Evolutionary conservation across 2,329 filamentous ascomycete species (phyloP), one percentile per base, ranked within the genome.

Genomic region (Aspergillus arachidicola): DNA sequence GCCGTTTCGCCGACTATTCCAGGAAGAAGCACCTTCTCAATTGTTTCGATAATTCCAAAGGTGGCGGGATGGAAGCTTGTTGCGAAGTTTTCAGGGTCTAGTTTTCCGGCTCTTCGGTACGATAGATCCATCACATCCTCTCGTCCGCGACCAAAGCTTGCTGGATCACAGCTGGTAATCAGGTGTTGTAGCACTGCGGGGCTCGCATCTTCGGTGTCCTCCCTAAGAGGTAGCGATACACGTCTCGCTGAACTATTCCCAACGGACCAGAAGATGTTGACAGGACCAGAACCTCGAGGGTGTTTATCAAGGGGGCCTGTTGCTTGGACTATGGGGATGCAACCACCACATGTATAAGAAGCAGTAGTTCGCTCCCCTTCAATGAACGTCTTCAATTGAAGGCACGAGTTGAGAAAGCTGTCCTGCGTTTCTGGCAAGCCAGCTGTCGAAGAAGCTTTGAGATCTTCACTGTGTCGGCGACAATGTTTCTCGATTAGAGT

Each of bases 41-140:
- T 72, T 0, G 75, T 73, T 59, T 86, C 81, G 2, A 88, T 67
- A n/a, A 89, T 85, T 0, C 85, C 84, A 9, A 78, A 69, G 7
- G 82, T 75, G 4, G 85, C 83, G 0, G 85, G 85, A 57, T 81
- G 79, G 66, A 89, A 87, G 60, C 74, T 81, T 4, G 78, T 81
- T 0, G 73, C 79, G 58, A 88, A 89, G 0, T 72, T 66, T 0
- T 73, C 57, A 0, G 71, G 63, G n/a, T 86, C 81, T n/a, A 89
- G 68, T 69, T 86, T 84, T 1, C 73, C 71, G 0, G 85, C 86
- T 62, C 83, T 84, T 21, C 86, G 80, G 62, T 87, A 86, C 0
- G 72, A 71, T 60, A 84, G 81, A 62, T 88, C 85, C 2, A 82
- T 70, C 0, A 87, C 77, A 60, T 86, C 79, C 62, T 84, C 38